Evolutionary conservation across 495 filamentous ascomycete species (phyloP), one percentile per base, ranked within the genome.

Genomic region (Neurospora terricola): DNA sequence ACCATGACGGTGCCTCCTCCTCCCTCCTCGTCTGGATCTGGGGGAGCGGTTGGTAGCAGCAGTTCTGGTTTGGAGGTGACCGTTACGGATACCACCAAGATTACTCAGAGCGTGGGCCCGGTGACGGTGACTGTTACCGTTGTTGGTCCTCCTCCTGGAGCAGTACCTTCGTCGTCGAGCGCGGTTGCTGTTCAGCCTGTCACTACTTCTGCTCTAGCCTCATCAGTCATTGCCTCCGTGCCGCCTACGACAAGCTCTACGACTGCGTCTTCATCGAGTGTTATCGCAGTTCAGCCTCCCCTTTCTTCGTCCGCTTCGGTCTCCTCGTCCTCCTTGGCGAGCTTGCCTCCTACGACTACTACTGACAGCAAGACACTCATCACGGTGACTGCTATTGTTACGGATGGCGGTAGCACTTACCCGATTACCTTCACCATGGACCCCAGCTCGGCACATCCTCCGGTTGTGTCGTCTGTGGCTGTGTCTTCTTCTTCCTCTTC

Each of bases 1-100:
- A 76, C 74, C 45, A 39, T 72, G 66, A 76, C 73, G 5, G 42
- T 76, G n/a, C 76, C 74, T 1, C 40, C 74, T 1, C 40, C 73
- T 14, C 37, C 74, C 21, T 69, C 43, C 2, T n/a, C 40, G 14
- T 43, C 40, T 9, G 40, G 40, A 43, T 0, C 14, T 43, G 40
- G 18, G 16, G 43, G 43, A n/a, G 40, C 40, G 40, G 40, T 43
- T n/a, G 40, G 40, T 9, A 43, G 40, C 40, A 43, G 40, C 40
- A 43, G 16, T 18, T 43, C 40, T 3, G 5, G 16, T 5, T 7
- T n/a, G 8, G 43, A 48, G 9, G 43, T 27, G 48, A 59, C 48
- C 5, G 2, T 59, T 27, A 59, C 48, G n/a, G n/a, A 12, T 14
- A 59, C 48, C 10, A 27, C 48, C n/a, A 23, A 59, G 48, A 1